A percentile compares a stretch with the other conserved stretches of the same genome.
Conservation (phyloP, 1,139 yeast species). For the Taphrina pruni region DNA sequence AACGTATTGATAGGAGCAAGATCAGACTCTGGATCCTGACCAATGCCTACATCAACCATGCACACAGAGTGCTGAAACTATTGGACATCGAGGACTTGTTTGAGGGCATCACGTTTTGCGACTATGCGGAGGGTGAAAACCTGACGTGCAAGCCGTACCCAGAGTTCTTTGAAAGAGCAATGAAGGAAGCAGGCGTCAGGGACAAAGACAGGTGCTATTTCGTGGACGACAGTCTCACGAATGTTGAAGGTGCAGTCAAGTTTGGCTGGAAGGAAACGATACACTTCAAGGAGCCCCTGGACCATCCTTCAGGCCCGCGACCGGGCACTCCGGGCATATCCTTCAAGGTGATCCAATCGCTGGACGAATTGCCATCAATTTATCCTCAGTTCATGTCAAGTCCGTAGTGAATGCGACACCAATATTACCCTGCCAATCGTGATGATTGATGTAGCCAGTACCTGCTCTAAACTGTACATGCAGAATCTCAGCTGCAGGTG, state of each 20-base stretch:
- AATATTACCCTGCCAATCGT: too few species aligned
- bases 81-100: conserved; percentile 88
- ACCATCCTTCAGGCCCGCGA: conserved; percentile 23
- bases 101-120: conserved; percentile 91
- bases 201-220: conserved; percentile 62
- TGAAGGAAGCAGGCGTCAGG: conserved; percentile 65
- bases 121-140: conserved; percentile 65
- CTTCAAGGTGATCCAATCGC: conserved; percentile 3
- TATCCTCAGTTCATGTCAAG: conserved; percentile 28
- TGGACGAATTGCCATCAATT: conserved; percentile 19
- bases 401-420: neutral
- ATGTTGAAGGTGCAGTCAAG: conserved; percentile 53
- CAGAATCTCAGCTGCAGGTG: neutral
- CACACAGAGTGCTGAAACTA: conserved; percentile 68
- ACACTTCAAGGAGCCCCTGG: conserved; percentile 61
- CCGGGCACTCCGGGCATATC: neutral
- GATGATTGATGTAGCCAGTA: too few species aligned
- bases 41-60: conserved; percentile 92
- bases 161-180: conserved; percentile 56
- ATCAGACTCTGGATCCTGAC: conserved; percentile 84
- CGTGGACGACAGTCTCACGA: conserved; percentile 76
- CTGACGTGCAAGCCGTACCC: conserved; percentile 87
- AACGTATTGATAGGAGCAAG: conserved; percentile 54
- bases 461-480: neutral
- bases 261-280: conserved; percentile 60